phyloP scores from a whole-genome alignment of 495 filamentous ascomycete genomes.

The Pseudomonodictys pantanalensis region DNA sequence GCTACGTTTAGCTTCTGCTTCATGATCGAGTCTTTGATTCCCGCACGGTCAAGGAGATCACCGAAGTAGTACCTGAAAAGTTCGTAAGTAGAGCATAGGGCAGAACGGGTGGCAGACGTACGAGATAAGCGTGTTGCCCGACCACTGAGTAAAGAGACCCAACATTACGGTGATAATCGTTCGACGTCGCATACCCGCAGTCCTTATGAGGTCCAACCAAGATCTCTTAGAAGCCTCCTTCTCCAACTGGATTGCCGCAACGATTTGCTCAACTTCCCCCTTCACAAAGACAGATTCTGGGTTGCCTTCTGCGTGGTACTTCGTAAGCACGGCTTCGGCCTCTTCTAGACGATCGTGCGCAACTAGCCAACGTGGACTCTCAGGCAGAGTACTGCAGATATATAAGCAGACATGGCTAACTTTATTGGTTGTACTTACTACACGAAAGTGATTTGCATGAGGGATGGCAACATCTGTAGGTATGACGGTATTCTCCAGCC shows the following conservation, averaged over 20 bases:
- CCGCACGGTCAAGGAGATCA: slow-evolving; percentile 49
- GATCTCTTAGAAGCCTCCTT: slow-evolving; percentile 51
- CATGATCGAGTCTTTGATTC: slow-evolving; percentile 50
- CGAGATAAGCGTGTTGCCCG: slow-evolving; percentile 15
- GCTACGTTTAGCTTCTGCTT: slow-evolving; percentile 56
- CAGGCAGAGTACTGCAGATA: slow-evolving; percentile 17
- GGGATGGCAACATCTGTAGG: slow-evolving; percentile 52
- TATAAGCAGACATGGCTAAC: no score
- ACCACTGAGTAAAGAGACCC: slow-evolving; percentile 18
- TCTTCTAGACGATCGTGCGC: slow-evolving; percentile 25
- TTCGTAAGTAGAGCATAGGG: no score
- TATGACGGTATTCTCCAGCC: slow-evolving; percentile 63
- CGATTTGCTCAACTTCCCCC: slow-evolving; percentile 59
- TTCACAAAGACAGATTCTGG: slow-evolving; percentile 51
- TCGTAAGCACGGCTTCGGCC: slow-evolving; percentile 32
- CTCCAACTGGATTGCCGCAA: slow-evolving; percentile 56
- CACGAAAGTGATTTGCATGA: slow-evolving; percentile 32
- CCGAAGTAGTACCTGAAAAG: slow-evolving; percentile 21
- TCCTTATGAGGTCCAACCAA: slow-evolving; percentile 50
- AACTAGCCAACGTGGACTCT: slow-evolving; percentile 26
- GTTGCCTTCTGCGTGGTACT: slow-evolving; percentile 62
- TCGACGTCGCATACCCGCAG: slow-evolving; percentile 14
- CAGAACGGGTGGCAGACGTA: no score
- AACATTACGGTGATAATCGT: slow-evolving; percentile 2
- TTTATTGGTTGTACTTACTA: no score